These are phyloP conservation scores for Starmerella bombicola DNA, from an alignment of 805 yeast genomes.

Conservation along the genomic window DNA sequence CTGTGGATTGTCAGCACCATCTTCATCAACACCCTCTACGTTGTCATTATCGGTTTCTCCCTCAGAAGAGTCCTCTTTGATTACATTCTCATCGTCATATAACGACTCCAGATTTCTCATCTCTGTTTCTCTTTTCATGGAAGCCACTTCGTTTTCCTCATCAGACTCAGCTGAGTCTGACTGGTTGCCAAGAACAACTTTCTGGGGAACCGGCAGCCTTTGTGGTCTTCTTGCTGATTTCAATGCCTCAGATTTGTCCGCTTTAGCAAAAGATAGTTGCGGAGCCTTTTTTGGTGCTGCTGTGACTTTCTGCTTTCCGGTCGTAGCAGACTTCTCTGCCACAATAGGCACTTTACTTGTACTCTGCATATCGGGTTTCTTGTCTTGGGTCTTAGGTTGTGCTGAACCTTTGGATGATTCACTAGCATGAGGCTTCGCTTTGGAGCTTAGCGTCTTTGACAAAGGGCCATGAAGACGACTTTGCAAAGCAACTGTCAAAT, in stretches of 20 bases:
- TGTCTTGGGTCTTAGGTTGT: neutral
- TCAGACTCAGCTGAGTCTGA: neutral
- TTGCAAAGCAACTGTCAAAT: neutral
- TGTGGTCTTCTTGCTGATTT: neutral
- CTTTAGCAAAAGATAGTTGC: constrained; percentile 1
- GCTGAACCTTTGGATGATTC: neutral
- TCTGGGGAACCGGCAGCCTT: constrained; percentile 8
- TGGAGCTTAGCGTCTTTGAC: neutral
- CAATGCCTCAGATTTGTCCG: constrained; percentile 2
- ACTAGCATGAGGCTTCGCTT: neutral
- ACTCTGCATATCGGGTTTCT: neutral
- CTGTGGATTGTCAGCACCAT: neutral
- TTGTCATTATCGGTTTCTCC: constrained; percentile 1
- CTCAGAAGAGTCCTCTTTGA: constrained; percentile 4
- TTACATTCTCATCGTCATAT: neutral
- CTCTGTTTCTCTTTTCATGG: neutral
- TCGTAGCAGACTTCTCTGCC: neutral
- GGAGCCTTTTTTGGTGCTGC: neutral
- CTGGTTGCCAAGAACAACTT: constrained; percentile 6
- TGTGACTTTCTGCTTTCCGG: neutral
- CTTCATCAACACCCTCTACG: constrained; percentile 1
- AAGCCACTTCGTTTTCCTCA: neutral
- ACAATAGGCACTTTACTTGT: neutral
- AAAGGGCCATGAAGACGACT: neutral
- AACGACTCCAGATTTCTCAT: neutral